Evolutionary conservation across 2,329 filamentous ascomycete species (phyloP).

Genomic region (Verticillium tricorpus): DNA sequence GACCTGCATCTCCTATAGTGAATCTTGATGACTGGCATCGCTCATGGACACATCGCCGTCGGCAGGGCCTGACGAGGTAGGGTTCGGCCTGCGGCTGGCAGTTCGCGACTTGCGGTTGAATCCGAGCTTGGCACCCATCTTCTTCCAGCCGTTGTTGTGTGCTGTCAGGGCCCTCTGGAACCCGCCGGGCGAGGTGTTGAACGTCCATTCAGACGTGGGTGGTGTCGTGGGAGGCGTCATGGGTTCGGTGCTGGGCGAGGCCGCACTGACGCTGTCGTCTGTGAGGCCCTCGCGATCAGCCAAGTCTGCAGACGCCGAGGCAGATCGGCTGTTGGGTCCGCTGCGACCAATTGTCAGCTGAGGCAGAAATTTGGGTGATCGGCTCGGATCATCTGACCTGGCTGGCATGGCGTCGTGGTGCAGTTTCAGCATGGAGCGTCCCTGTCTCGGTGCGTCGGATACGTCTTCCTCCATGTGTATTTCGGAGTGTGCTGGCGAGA

Average conservation of each 20-base stretch:
- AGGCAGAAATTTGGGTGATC: constrained; percentile 43
- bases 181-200: constrained; percentile 46
- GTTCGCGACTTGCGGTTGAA: constrained; percentile 49
- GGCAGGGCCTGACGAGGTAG: constrained; percentile 38
- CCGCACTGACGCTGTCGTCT: constrained; percentile 62
- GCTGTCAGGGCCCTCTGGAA: constrained; percentile 50
- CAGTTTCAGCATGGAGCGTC: constrained; percentile 33
- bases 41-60: constrained; percentile 30
- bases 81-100: constrained; percentile 35
- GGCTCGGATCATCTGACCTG: constrained; percentile 31
- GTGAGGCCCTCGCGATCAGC: constrained; percentile 48
- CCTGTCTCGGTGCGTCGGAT: constrained; percentile 26
- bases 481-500: constrained; percentile 34
- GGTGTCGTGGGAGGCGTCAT: constrained; percentile 74
- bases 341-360: constrained; percentile 34
- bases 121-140: constrained; percentile 57
- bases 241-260: constrained; percentile 54
- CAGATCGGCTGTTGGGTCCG: constrained; percentile 33
- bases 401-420: constrained; percentile 25
- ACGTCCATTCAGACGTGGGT: constrained; percentile 55
- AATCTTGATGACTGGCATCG: constrained; percentile 29
- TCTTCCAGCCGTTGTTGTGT: constrained; percentile 59
- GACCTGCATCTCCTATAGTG: constrained; percentile 57
- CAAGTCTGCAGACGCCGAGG: constrained; percentile 40
- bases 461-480: constrained; percentile 28